These are phyloP conservation scores for Cladosporium sp. DNA, from an alignment of 2,329 filamentous ascomycete genomes.

Conservation along the genomic window DNA sequence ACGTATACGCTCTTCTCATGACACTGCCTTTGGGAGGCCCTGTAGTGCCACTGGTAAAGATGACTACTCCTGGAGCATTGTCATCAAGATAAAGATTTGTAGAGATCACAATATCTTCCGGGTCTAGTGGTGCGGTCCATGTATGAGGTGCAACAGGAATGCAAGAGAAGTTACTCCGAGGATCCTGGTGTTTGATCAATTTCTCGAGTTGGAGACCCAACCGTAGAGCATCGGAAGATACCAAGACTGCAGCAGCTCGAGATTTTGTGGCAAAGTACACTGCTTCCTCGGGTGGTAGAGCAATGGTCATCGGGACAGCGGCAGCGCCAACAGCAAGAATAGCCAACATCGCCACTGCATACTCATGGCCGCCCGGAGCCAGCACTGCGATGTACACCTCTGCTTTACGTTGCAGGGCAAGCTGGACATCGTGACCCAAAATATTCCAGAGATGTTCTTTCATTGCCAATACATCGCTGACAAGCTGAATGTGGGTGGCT, in stretches of 20 bases:
- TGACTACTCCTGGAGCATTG: slow-evolving; percentile 44
- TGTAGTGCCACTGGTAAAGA: slow-evolving; percentile 80
- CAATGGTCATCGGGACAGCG: slow-evolving; percentile 47
- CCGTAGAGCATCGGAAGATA: slow-evolving; percentile 37
- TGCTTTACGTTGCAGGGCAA: slow-evolving; percentile 36
- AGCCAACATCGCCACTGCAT: slow-evolving; percentile 49
- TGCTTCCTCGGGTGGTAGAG: slow-evolving; percentile 46
- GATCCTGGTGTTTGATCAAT: slow-evolving; percentile 30
- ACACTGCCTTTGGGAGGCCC: slow-evolving; percentile 70
- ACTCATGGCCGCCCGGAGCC: slow-evolving; percentile 50
- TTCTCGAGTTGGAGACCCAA: slow-evolving; percentile 34
- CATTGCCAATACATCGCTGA: slow-evolving; percentile 48
- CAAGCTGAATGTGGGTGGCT: slow-evolving; percentile 44
- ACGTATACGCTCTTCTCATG: slow-evolving; percentile 45
- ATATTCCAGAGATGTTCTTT: slow-evolving; percentile 39
- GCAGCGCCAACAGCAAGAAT: slow-evolving; percentile 50
- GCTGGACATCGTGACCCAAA: slow-evolving; percentile 32
- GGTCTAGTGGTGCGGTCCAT: slow-evolving; percentile 33
- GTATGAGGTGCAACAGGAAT: slow-evolving; percentile 41
- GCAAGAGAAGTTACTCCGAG: slow-evolving; percentile 36
- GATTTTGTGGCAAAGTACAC: slow-evolving; percentile 48
- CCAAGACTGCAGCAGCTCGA: slow-evolving; percentile 40
- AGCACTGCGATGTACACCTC: slow-evolving; percentile 49
- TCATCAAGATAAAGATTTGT: slow-evolving; percentile 44
- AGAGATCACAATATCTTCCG: slow-evolving; percentile 42